These are phyloP conservation scores for Allantophomopsis lycopodina DNA, from an alignment of 2,329 filamentous ascomycete species.

Conservation along the genomic window DNA sequence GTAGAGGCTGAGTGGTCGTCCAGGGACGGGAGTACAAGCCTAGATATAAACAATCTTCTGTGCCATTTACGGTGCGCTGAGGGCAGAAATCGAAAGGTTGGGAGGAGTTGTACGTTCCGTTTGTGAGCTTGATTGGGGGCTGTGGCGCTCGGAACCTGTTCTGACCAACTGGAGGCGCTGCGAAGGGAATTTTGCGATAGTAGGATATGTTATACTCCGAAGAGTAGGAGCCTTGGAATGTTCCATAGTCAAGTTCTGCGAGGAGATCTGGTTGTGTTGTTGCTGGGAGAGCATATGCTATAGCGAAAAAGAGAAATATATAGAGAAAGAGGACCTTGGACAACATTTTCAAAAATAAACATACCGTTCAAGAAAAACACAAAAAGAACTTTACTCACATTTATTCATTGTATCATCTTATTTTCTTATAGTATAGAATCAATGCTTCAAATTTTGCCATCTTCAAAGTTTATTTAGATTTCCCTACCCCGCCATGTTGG, in stretches of 20 bases:
- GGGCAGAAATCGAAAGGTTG: conserved; percentile 43
- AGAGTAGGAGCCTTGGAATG: conserved; percentile 37
- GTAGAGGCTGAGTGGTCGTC: conserved; percentile 24
- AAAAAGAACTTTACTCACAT: no score
- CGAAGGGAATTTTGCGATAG: conserved; percentile 47
- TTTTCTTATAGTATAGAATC: no score
- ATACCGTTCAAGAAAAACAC: no score
- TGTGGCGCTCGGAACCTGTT: conserved; percentile 49
- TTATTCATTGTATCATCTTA: no score
- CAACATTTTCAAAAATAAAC: no score
- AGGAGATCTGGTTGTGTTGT: conserved; percentile 16
- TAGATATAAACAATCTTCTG: conserved; percentile 48
- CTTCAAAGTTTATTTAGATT: no score
- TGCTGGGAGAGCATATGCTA: conserved; percentile 7
- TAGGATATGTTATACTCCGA: conserved; percentile 40
- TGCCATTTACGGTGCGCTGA: conserved; percentile 39
- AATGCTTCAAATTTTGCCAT: no score
- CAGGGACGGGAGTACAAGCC: conserved; percentile 46
- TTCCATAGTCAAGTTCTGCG: conserved; percentile 31
- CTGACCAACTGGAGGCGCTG: conserved; percentile 38
- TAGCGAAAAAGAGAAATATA: no score
- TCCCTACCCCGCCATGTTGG: no score
- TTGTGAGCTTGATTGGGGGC: conserved; percentile 30
- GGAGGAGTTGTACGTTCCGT: conserved; percentile 38
- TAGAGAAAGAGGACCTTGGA: no score